Percentiles rank a stretch among this genome's conserved stretches.
Conservation (phyloP, 208 protist genomes). For the Leishmania lainsoni region DNA sequence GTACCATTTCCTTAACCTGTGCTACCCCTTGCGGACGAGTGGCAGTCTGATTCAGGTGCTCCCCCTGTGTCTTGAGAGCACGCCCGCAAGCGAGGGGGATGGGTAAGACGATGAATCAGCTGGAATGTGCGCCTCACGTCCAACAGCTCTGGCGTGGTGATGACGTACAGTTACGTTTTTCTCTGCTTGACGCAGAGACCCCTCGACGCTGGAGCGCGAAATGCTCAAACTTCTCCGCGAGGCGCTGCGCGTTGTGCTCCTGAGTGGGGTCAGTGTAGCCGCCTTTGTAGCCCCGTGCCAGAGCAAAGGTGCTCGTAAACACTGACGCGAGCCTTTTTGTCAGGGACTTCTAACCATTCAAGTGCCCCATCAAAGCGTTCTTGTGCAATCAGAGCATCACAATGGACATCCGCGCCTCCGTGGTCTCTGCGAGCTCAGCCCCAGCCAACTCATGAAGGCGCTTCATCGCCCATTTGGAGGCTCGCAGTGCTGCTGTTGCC, state of each 20-base stretch:
- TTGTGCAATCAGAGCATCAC: slow-evolving; percentile 85
- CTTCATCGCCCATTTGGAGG: slow-evolving; percentile 60
- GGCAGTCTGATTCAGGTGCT: slow-evolving; percentile 85
- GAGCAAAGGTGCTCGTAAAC: slow-evolving; percentile 72
- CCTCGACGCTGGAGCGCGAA: slow-evolving; percentile 70
- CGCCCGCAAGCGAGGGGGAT: slow-evolving; percentile 80
- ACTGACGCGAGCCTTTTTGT: slow-evolving; percentile 71
- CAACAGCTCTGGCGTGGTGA: slow-evolving; percentile 87
- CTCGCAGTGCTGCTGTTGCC: slow-evolving; percentile 32
- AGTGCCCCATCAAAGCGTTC: slow-evolving; percentile 74
- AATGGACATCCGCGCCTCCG: slow-evolving; percentile 74
- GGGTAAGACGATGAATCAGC: slow-evolving; percentile 93
- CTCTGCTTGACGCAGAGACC: slow-evolving; percentile 87
- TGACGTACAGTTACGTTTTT: slow-evolving; percentile 85
- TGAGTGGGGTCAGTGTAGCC: slow-evolving; percentile 60
- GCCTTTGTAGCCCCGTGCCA: slow-evolving; percentile 81
- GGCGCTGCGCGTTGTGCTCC: slow-evolving; percentile 82
- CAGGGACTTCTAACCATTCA: slow-evolving; percentile 58
- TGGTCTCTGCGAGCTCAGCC: slow-evolving; percentile 58
- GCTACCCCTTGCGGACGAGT: slow-evolving; percentile 83
- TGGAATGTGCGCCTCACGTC: slow-evolving; percentile 89
- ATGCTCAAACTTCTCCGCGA: slow-evolving; percentile 77
- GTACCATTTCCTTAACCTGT: slow-evolving; percentile 79
- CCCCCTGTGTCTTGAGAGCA: slow-evolving; percentile 63
- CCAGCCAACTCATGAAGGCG: slow-evolving; percentile 68